Conservation (phyloP, 768 basidiomycete genomes). For the Russula sp. region DNA sequence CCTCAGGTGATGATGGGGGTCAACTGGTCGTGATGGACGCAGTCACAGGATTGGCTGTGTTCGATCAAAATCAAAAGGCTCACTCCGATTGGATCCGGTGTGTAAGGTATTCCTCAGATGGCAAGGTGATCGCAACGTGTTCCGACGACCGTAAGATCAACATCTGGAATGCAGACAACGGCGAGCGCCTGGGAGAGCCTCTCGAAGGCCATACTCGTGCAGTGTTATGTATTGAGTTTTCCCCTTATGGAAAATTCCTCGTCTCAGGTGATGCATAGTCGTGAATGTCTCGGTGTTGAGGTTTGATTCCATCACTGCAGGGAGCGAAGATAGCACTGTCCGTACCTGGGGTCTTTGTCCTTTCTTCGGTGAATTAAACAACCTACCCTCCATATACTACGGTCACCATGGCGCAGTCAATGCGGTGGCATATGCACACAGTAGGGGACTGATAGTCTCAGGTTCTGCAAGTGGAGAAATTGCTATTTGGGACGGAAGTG, state of each 20-base stretch:
- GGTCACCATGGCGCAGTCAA: conserved; percentile 24
- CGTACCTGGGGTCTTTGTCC: conserved; percentile 2
- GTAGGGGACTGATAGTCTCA: not conserved
- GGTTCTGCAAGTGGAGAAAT: conserved; percentile 6
- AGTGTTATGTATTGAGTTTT: conserved; percentile 7
- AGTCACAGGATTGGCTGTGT: not conserved
- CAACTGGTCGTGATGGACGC: not conserved
- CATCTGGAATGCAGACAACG: conserved; percentile 16
- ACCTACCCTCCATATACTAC: not conserved
- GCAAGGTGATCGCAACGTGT: conserved; percentile 17
- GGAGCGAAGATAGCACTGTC: not conserved
- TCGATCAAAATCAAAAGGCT: not conserved
- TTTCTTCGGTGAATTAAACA: not conserved
- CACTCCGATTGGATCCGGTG: conserved; percentile 14
- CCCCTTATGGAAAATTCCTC: not conserved
- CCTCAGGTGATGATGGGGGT: conserved; percentile 9
- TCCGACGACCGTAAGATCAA: conserved; percentile 13
- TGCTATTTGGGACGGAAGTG: conserved; percentile 2
- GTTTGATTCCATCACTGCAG: conserved; percentile 1
- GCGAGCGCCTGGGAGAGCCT: not conserved
- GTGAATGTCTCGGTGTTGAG: not conserved
- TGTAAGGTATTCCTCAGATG: conserved; percentile 17
- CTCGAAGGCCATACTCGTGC: not conserved
- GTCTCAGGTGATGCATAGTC: not conserved
- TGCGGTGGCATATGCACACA: conserved; percentile 1